Percentiles rank a stretch among this genome's conserved stretches.
phyloP scores from a whole-genome alignment of 2,329 filamentous ascomycete genomes.

The Periconia macrospinosa region DNA sequence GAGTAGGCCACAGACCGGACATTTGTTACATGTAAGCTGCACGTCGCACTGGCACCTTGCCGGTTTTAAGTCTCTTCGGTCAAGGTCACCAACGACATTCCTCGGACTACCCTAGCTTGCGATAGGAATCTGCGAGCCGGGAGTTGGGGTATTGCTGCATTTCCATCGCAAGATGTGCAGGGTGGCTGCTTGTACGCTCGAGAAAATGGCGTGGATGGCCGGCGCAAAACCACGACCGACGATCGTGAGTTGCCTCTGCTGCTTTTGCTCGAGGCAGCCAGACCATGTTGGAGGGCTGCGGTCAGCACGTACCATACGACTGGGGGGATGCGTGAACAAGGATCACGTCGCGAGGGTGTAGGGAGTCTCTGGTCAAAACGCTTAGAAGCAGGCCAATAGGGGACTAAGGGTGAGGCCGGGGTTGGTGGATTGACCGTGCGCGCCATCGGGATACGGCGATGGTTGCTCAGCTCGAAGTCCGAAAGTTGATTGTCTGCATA shows the following conservation, averaged over 20 bases:
- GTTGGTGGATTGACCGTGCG: slow-evolving; percentile 18
- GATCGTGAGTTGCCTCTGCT: neutral
- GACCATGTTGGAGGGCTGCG: slow-evolving; percentile 6
- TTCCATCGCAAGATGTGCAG: slow-evolving; percentile 7
- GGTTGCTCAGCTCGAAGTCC: slow-evolving; percentile 30
- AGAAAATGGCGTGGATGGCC: neutral
- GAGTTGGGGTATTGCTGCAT: neutral
- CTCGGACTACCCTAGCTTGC: slow-evolving; percentile 4
- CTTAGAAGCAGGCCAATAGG: slow-evolving; percentile 21
- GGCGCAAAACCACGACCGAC: neutral
- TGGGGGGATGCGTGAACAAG: slow-evolving; percentile 17
- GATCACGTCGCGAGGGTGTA: neutral
- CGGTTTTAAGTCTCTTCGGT: slow-evolving; percentile 15
- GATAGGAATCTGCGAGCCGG: slow-evolving; percentile 15
- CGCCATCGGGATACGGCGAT: slow-evolving; percentile 17
- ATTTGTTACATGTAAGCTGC: slow-evolving; percentile 15
- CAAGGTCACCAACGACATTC: slow-evolving; percentile 8
- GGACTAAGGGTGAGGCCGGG: slow-evolving; percentile 16
- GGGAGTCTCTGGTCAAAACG: neutral
- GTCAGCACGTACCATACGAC: slow-evolving; percentile 24
- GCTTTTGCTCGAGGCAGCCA: neutral
- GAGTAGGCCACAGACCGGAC: slow-evolving; percentile 12
- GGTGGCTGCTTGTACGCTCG: slow-evolving; percentile 2
- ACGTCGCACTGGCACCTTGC: slow-evolving; percentile 9
- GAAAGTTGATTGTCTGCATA: slow-evolving; percentile 10